phyloP scores from a whole-genome alignment of 1,139 yeast genomes.

The Pichia sp. region DNA sequence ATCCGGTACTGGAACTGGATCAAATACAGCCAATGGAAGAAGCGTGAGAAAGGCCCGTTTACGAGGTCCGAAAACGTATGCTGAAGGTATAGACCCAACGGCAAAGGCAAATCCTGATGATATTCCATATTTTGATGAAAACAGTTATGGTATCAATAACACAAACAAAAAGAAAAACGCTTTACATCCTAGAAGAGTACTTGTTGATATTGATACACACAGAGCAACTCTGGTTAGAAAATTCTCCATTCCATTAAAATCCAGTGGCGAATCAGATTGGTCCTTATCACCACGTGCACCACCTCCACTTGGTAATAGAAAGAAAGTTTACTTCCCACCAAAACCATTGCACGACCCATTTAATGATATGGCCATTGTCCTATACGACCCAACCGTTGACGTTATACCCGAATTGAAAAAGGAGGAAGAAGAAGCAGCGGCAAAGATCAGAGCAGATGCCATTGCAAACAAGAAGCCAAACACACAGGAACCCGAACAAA shows the following conservation, averaged over 20 bases:
- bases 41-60: slow-evolving; percentile 34
- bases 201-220: slow-evolving; percentile 25
- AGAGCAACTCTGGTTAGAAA: slow-evolving; percentile 27
- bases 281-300: slow-evolving; percentile 54
- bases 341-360: slow-evolving; percentile 92
- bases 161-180: slow-evolving; percentile 29
- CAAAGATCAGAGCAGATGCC: slow-evolving; percentile 22
- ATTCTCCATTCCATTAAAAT: slow-evolving; percentile 38
- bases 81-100: slow-evolving; percentile 32
- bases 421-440: slow-evolving; percentile 21
- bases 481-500: slow-evolving; percentile 11
- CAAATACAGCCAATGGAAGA: slow-evolving; percentile 6
- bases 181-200: slow-evolving; percentile 29
- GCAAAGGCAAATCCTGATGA: slow-evolving; percentile 15
- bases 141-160: slow-evolving; percentile 28
- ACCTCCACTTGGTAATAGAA: slow-evolving; percentile 79
- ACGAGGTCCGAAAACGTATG: slow-evolving; percentile 38
- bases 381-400: slow-evolving; percentile 93
- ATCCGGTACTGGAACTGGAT: slow-evolving; percentile 1
- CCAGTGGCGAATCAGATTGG: slow-evolving; percentile 26
- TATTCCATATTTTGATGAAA: slow-evolving; percentile 20
- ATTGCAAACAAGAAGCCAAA: slow-evolving; percentile 3
- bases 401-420: slow-evolving; percentile 45
- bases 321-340: slow-evolving; percentile 70
- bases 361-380: slow-evolving; percentile 89